Evolutionary conservation across 805 yeast species (phyloP).

Genomic region (Tetrapisispora pingtungensis): DNA sequence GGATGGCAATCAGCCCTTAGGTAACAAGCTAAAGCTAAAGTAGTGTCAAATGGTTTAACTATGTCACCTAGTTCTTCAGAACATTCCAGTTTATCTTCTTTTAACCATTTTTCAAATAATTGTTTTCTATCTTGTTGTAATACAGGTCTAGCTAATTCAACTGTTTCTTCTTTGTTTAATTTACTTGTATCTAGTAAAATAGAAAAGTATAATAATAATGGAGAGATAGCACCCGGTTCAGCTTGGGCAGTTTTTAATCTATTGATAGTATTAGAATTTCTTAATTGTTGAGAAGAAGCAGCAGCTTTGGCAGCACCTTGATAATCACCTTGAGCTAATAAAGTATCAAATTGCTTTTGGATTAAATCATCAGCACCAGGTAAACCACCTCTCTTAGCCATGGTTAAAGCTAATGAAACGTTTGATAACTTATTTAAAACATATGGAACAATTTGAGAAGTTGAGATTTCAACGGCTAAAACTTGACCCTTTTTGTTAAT

Average conservation of each 20-base stretch:
- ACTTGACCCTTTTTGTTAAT: conserved; percentile 95
- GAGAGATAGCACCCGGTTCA: conserved; percentile 90
- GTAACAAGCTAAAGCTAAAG: conserved; percentile 85
- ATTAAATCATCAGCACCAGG: conserved; percentile 95
- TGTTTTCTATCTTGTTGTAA: conserved; percentile 91
- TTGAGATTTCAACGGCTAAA: conserved; percentile 79
- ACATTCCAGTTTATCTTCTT: conserved; percentile 85
- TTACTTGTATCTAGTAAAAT: conserved; percentile 87
- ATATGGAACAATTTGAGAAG: conserved; percentile 79
- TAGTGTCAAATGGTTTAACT: conserved; percentile 77
- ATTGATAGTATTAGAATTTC: conserved; percentile 91
- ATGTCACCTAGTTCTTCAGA: conserved; percentile 98
- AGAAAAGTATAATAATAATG: conserved; percentile 85
- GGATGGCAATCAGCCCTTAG: conserved; percentile 71
- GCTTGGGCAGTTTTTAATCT: conserved; percentile 85
- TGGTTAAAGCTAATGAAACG: conserved; percentile 72
- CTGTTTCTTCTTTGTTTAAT: conserved; percentile 82
- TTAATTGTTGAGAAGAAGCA: conserved; percentile 83
- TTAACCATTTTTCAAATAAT: conserved; percentile 90
- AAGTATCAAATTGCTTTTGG: conserved; percentile 81
- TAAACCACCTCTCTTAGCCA: conserved; percentile 84
- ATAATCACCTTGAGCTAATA: conserved; percentile 77
- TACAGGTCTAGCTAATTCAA: conserved; percentile 92
- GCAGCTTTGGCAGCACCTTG: conserved; percentile 93
- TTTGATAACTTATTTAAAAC: conserved; percentile 78